phyloP scores from a whole-genome alignment of 352 stramenopile genomes.

The Bremia lactucae region DNA sequence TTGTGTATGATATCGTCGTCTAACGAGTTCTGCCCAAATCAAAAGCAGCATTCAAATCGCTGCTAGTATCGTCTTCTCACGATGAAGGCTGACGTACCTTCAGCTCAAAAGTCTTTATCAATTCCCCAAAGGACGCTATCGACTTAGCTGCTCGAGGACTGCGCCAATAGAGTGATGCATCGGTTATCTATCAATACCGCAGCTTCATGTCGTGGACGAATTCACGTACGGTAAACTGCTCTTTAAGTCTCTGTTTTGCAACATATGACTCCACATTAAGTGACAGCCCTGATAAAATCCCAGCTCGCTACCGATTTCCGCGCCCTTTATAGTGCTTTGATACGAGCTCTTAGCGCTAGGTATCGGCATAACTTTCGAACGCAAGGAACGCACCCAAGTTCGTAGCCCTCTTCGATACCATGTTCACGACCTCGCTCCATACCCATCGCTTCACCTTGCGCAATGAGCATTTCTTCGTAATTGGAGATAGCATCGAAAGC shows the following conservation, averaged over 20 bases:
- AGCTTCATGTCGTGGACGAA: background rate
- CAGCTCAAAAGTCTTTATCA: slow-evolving; percentile 51
- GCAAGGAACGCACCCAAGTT: slow-evolving; percentile 41
- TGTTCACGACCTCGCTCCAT: slow-evolving; percentile 41
- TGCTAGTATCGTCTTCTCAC: background rate
- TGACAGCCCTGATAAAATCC: slow-evolving; percentile 79
- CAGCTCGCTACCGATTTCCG: slow-evolving; percentile 71
- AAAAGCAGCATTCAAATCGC: background rate
- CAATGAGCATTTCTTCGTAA: slow-evolving; percentile 60
- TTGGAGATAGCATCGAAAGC: slow-evolving; percentile 65
- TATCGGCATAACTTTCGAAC: background rate
- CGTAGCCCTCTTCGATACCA: slow-evolving; percentile 61
- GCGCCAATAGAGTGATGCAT: slow-evolving; percentile 1
- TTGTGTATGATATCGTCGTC: slow-evolving; percentile 67
- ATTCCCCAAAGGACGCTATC: slow-evolving; percentile 37
- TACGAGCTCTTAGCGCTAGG: slow-evolving; percentile 1
- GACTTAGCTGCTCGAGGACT: slow-evolving; percentile 51
- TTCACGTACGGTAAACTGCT: slow-evolving; percentile 35
- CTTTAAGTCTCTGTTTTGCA: slow-evolving; percentile 24
- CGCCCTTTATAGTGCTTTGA: slow-evolving; percentile 57
- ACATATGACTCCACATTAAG: slow-evolving; percentile 51
- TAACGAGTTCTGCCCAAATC: slow-evolving; percentile 45
- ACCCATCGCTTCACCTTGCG: slow-evolving; percentile 53
- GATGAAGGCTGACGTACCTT: slow-evolving; percentile 27
- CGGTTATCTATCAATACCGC: background rate